Percentiles rank a stretch among this genome's conserved stretches.
phyloP scores from a whole-genome alignment of 305 asterid species.

The Solanum hybrid region DNA sequence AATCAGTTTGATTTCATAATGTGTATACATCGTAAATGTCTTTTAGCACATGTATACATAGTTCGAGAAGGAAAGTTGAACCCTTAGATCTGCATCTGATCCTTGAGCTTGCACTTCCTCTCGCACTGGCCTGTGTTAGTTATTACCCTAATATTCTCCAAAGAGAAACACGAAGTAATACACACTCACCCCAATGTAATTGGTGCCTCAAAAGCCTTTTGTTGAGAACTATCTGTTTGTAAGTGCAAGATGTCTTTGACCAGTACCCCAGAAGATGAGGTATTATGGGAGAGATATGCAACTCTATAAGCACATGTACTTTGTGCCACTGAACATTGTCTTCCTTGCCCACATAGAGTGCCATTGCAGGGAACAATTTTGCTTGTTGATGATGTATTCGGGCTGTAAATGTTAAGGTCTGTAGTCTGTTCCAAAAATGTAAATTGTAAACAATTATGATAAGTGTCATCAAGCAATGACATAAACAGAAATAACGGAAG shows the following conservation, averaged over 20 bases:
- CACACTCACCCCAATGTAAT: conserved; percentile 67
- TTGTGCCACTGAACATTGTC: conserved; percentile 30
- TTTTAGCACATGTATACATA: not conserved
- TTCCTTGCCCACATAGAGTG: conserved; percentile 37
- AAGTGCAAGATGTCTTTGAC: conserved; percentile 70
- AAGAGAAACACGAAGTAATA: not conserved
- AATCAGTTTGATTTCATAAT: not conserved
- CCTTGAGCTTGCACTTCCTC: not conserved
- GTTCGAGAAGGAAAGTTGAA: not conserved
- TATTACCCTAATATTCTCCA: not conserved
- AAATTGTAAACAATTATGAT: not conserved
- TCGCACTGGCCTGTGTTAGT: not conserved
- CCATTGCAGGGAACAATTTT: conserved; percentile 58
- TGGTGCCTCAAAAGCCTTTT: conserved; percentile 30
- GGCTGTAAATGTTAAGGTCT: conserved; percentile 57
- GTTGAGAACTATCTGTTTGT: conserved; percentile 34
- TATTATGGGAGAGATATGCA: conserved; percentile 53
- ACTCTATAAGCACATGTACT: conserved; percentile 67
- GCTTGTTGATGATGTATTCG: conserved; percentile 51
- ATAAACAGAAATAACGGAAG: not conserved
- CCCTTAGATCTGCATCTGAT: not conserved
- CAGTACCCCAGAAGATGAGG: conserved; percentile 67
- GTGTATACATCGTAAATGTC: not conserved
- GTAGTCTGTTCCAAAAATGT: conserved; percentile 29
- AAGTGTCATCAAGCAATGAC: not conserved